phyloP scores from a whole-genome alignment of 345 rosid genomes.

The Abelmoschus esculentus region DNA sequence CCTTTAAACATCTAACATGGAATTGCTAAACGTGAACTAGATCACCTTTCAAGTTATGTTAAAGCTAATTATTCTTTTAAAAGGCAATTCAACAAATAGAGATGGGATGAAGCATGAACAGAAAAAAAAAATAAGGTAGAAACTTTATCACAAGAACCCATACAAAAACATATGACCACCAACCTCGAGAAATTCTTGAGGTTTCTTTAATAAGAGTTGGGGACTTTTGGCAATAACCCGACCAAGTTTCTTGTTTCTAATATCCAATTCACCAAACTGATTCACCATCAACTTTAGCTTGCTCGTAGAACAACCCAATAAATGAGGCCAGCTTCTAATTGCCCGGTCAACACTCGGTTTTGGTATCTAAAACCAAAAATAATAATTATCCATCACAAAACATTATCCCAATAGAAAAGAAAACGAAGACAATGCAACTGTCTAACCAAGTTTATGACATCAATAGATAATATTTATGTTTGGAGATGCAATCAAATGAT shows the following conservation, averaged over 20 bases:
- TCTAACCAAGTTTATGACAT: neutral
- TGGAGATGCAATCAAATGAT: neutral
- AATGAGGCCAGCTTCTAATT: constrained; percentile 68
- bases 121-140: neutral
- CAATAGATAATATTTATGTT: neutral
- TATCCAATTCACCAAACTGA: constrained; percentile 43
- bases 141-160: neutral
- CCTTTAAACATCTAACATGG: neutral
- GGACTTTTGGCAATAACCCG: constrained; percentile 69
- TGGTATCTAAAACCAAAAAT: constrained; percentile 39
- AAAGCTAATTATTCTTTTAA: neutral
- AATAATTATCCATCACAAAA: neutral
- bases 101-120: constrained; percentile 2
- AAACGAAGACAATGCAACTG: neutral
- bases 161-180: neutral
- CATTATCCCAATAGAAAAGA: neutral
- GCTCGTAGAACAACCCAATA: constrained; percentile 69
- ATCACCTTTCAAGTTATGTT: neutral
- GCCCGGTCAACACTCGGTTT: constrained; percentile 46
- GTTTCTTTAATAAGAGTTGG: constrained; percentile 66
- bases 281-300: constrained; percentile 55
- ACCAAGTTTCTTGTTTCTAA: constrained; percentile 57
- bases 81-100: neutral
- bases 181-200: constrained; percentile 64
- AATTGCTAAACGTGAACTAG: neutral